These are phyloP conservation scores for Rhizopogon salebrosus DNA, from an alignment of 768 basidiomycete species.

Conservation along the genomic window DNA sequence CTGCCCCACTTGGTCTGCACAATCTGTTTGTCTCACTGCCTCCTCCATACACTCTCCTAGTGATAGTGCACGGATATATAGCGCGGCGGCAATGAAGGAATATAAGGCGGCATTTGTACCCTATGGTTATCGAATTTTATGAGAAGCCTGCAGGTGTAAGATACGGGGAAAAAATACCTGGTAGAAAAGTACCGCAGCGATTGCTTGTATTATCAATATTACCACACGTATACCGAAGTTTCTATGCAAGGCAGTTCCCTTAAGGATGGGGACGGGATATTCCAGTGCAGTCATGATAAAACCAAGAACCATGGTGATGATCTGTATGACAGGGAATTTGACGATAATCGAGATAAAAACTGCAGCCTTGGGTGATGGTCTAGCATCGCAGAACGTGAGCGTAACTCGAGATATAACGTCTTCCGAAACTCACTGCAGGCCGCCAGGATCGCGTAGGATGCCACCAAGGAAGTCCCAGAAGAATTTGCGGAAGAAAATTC, in stretches of 20 bases:
- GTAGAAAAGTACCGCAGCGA: slow-evolving; percentile 65
- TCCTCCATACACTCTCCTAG: slow-evolving; percentile 70
- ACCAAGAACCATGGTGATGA: slow-evolving; percentile 57
- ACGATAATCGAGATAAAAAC: slow-evolving; percentile 74
- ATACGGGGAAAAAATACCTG: slow-evolving; percentile 45
- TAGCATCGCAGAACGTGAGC: slow-evolving; percentile 20
- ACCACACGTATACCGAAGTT: slow-evolving; percentile 60
- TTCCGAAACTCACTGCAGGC: slow-evolving; percentile 59
- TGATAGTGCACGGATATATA: slow-evolving; percentile 61
- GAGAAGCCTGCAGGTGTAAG: neutral
- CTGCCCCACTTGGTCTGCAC: slow-evolving; percentile 41
- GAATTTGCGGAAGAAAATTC: slow-evolving; percentile 84
- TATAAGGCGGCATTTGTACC: slow-evolving; percentile 81
- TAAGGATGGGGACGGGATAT: slow-evolving; percentile 58
- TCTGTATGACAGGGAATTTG: slow-evolving; percentile 69
- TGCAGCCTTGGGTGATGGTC: slow-evolving; percentile 53
- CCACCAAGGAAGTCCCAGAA: slow-evolving; percentile 93
- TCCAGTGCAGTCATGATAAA: slow-evolving; percentile 61
- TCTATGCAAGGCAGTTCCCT: slow-evolving; percentile 53
- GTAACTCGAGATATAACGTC: neutral
- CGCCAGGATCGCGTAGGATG: slow-evolving; percentile 71
- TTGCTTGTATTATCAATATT: slow-evolving; percentile 57
- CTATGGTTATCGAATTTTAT: slow-evolving; percentile 43
- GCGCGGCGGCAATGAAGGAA: slow-evolving; percentile 64
- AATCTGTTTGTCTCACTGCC: slow-evolving; percentile 56